Evolutionary conservation across 83 land plant genomes (phyloP).

Genomic region (Picea engelmannii): DNA sequence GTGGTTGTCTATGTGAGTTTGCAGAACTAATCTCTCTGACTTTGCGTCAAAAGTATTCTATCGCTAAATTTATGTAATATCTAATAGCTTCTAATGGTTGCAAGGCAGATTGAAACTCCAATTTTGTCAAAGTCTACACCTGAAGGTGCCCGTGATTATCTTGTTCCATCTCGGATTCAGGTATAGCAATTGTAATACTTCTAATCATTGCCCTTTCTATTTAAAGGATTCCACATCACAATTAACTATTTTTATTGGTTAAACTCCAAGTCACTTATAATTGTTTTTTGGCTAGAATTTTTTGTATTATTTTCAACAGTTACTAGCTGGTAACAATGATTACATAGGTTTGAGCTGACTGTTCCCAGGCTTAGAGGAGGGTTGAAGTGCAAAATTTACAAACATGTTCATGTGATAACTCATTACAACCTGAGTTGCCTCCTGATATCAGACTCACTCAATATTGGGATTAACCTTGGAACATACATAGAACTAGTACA

Average conservation of each 20-base stretch:
- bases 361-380: too few species aligned
- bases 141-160: slow-evolving; percentile 98
- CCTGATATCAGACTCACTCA: too few species aligned
- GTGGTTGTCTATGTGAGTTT: slow-evolving; percentile 7
- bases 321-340: too few species aligned
- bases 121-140: slow-evolving; percentile 94
- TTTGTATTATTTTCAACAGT: too few species aligned
- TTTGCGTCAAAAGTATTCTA: not conserved
- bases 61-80: slow-evolving; percentile 8
- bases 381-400: too few species aligned
- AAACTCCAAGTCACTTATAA: not conserved
- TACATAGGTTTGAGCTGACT: too few species aligned
- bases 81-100: slow-evolving; percentile 22
- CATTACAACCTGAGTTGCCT: too few species aligned
- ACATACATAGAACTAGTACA: too few species aligned
- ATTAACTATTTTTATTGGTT: not conserved
- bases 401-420: too few species aligned
- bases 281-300: too few species aligned
- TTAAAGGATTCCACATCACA: not conserved
- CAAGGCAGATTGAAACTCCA: slow-evolving; percentile 96
- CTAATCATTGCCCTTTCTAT: not conserved
- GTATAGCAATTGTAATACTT: slow-evolving; percentile 29
- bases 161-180: slow-evolving; percentile 97
- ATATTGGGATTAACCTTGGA: too few species aligned
- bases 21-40: not conserved